Conservation (phyloP, 768 basidiomycete species). For the Pulveroboletus ravenelii region DNA sequence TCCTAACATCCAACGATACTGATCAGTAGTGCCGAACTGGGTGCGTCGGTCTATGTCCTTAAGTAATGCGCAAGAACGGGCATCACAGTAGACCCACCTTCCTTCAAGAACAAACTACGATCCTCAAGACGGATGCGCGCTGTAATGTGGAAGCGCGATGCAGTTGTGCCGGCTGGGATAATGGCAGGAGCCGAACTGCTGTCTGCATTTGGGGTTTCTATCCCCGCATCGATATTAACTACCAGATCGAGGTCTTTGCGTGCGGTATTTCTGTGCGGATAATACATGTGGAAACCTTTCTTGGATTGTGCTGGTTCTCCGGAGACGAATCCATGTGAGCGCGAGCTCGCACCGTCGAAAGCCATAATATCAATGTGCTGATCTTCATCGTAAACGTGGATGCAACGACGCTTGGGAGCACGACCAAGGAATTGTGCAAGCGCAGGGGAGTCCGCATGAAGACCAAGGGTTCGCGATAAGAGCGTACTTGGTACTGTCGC, state of each 20-base stretch:
- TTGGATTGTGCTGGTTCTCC: too few relatives aligned
- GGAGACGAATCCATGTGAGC: too few relatives aligned
- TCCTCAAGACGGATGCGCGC: slow-evolving; percentile 42
- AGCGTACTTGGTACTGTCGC: slow-evolving; percentile 31
- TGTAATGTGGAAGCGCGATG: slow-evolving; percentile 43
- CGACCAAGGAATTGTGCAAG: slow-evolving; percentile 32
- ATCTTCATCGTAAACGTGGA: neutral
- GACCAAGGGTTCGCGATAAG: slow-evolving; percentile 45
- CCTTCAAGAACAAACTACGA: slow-evolving; percentile 41
- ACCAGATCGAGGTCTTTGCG: too few relatives aligned
- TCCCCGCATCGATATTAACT: neutral
- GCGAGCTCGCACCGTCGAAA: too few relatives aligned
- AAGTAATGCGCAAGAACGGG: slow-evolving; percentile 1
- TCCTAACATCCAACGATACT: slow-evolving; percentile 46
- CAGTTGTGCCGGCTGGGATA: slow-evolving; percentile 12
- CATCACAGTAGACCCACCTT: slow-evolving; percentile 25
- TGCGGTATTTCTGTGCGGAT: slow-evolving; percentile 11
- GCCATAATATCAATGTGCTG: too few relatives aligned
- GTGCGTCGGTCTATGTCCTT: slow-evolving; percentile 32
- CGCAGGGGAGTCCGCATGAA: slow-evolving; percentile 48
- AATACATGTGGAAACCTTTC: slow-evolving; percentile 24
- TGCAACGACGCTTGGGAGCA: too few relatives aligned
- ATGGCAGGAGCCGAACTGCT: too few relatives aligned
- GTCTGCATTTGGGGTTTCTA: too few relatives aligned
- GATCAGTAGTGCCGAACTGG: slow-evolving; percentile 23